phyloP scores from a whole-genome alignment of 2,329 filamentous ascomycete species.

The Diaporthe sp. region DNA sequence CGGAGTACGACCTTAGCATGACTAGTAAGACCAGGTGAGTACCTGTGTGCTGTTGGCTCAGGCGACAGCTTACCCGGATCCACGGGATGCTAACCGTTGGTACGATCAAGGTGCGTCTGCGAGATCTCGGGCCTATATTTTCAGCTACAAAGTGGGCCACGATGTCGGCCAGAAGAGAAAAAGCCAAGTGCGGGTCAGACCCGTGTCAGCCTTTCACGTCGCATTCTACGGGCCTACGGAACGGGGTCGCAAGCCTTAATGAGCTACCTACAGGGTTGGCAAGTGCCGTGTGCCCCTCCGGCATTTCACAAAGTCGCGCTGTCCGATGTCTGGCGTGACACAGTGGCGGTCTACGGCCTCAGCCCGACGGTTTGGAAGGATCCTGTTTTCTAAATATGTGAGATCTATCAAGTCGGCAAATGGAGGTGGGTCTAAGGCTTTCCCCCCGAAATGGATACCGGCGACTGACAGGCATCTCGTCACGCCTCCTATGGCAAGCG shows the following conservation, averaged over 20 bases:
- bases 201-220: constrained; percentile 5
- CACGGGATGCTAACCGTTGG: constrained; percentile 26
- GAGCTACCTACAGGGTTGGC: constrained; percentile 1
- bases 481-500: not conserved
- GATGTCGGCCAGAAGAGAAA: not conserved
- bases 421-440: not conserved
- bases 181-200: not conserved
- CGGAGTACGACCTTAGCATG: constrained; percentile 19
- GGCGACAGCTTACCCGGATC: constrained; percentile 12
- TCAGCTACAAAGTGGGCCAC: constrained; percentile 16
- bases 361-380: not conserved
- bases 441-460: not conserved
- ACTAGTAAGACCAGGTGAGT: constrained; percentile 22
- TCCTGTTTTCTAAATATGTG: not conserved
- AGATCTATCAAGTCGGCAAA: constrained; percentile 7
- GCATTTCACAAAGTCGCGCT: constrained; percentile 15
- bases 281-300: constrained; percentile 10
- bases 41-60: not conserved
- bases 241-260: constrained; percentile 10
- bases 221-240: constrained; percentile 21
- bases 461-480: constrained; percentile 1
- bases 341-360: constrained; percentile 17
- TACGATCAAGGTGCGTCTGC: constrained; percentile 4
- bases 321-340: constrained; percentile 13
- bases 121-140: constrained; percentile 14